phyloP scores from a whole-genome alignment of 2,329 filamentous ascomycete genomes.

The Taxawa tesnikishii region DNA sequence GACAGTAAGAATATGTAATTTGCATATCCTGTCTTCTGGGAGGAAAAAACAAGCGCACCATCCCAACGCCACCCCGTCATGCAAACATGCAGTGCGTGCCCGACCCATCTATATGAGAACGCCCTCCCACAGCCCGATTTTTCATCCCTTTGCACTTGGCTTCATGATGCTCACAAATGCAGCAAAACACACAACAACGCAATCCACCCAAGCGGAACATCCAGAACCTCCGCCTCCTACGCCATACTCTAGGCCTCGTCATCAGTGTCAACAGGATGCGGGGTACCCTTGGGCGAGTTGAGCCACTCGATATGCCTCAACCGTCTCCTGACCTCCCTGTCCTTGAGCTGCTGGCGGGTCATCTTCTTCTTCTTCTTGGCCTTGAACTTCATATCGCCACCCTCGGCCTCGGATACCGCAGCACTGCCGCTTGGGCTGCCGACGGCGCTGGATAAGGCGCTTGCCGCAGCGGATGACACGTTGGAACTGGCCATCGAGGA shows the following conservation, averaged over 20 bases:
- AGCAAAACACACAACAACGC: too few relatives aligned
- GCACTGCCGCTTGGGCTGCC: constrained; percentile 17
- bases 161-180: too few relatives aligned
- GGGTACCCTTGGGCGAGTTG: constrained; percentile 53
- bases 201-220: not conserved
- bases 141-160: too few relatives aligned
- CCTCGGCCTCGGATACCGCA: constrained; percentile 54
- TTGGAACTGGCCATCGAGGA: constrained; percentile 43
- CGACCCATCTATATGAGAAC: too few relatives aligned
- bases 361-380: constrained; percentile 97
- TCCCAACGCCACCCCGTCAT: too few relatives aligned
- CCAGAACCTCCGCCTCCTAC: too few relatives aligned
- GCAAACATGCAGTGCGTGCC: too few relatives aligned
- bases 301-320: constrained; percentile 50
- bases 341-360: constrained; percentile 93
- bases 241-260: constrained; percentile 52
- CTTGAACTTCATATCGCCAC: constrained; percentile 77
- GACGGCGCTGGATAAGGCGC: constrained; percentile 12
- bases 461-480: constrained; percentile 17
- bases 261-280: constrained; percentile 64
- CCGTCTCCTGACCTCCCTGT: constrained; percentile 74
- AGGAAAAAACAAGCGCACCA: too few relatives aligned
- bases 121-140: too few relatives aligned
- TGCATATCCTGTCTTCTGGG: too few relatives aligned
- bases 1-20: too few relatives aligned